These are phyloP conservation scores for Pleurotus salmoneostramineus DNA, from an alignment of 768 basidiomycete genomes.

Conservation along the genomic window DNA sequence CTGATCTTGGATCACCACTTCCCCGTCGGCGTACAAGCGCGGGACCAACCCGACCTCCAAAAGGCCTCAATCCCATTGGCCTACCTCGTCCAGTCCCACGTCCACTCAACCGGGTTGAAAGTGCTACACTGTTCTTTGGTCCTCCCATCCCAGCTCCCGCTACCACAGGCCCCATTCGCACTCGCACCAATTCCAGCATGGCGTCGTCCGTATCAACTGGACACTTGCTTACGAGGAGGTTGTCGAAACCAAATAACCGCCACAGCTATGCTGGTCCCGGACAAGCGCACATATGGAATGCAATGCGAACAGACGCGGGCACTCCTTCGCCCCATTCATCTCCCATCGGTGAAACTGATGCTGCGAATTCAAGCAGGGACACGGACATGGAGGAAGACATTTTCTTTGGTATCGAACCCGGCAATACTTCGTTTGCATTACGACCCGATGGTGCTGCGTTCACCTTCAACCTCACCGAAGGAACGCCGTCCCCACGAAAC, in stretches of 20 bases:
- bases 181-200: slow-evolving; percentile 26
- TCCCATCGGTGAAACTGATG: slow-evolving; percentile 22
- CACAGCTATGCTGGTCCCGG: slow-evolving; percentile 64
- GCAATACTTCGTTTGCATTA: background rate
- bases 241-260: slow-evolving; percentile 37
- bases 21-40: slow-evolving; percentile 51
- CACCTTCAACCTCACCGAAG: slow-evolving; percentile 47
- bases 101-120: slow-evolving; percentile 49
- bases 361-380: slow-evolving; percentile 16
- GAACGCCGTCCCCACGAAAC: slow-evolving; percentile 53
- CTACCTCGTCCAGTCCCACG: slow-evolving; percentile 25
- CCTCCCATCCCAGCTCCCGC: slow-evolving; percentile 38
- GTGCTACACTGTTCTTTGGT: slow-evolving; percentile 67
- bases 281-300: slow-evolving; percentile 33
- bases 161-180: slow-evolving; percentile 20
- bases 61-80: slow-evolving; percentile 10
- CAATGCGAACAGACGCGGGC: slow-evolving; percentile 31
- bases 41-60: slow-evolving; percentile 22
- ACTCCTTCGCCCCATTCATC: slow-evolving; percentile 51
- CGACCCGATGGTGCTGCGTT: slow-evolving; percentile 50
- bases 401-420: slow-evolving; percentile 39
- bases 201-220: slow-evolving; percentile 19
- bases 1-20: slow-evolving; percentile 49
- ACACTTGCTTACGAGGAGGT: slow-evolving; percentile 15
- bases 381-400: slow-evolving; percentile 50